Conservation (phyloP, 495 filamentous ascomycete genomes). For the Tuber magnatum region DNA sequence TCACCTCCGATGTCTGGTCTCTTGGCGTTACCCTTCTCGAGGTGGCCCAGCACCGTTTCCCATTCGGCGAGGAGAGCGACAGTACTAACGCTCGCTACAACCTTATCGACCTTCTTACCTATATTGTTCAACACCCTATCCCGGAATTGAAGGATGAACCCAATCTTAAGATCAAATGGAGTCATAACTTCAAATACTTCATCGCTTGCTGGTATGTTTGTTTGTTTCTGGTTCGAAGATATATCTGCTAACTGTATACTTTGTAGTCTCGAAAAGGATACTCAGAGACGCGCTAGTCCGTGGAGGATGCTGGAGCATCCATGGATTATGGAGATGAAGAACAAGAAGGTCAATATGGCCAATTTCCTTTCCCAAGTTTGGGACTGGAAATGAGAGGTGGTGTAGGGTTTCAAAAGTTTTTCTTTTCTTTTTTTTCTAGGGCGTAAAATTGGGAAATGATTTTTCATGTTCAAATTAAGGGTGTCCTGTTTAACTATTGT, state of each 20-base stretch:
- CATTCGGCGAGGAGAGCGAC: slow-evolving; percentile 91
- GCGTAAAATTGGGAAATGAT: background rate
- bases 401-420: slow-evolving; percentile 1
- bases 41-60: slow-evolving; percentile 95
- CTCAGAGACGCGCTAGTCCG: slow-evolving; percentile 72
- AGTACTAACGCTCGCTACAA: slow-evolving; percentile 60
- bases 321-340: slow-evolving; percentile 93
- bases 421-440: background rate
- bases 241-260: slow-evolving; percentile 22
- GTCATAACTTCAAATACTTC: slow-evolving; percentile 94
- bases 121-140: slow-evolving; percentile 92
- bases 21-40: slow-evolving; percentile 92
- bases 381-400: slow-evolving; percentile 63
- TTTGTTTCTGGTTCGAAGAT: background rate
- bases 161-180: slow-evolving; percentile 73
- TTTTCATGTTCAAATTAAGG: slow-evolving; percentile 3
- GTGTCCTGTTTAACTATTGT: background rate
- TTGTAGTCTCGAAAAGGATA: slow-evolving; percentile 84
- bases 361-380: slow-evolving; percentile 87
- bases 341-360: slow-evolving; percentile 93
- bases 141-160: slow-evolving; percentile 95
- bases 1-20: slow-evolving; percentile 97
- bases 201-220: slow-evolving; percentile 93
- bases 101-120: slow-evolving; percentile 89
- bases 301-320: slow-evolving; percentile 99